Base-by-base conservation (phyloP, 1,284 basidiomycete species). In the Ceratobasidium sp. region DNA sequence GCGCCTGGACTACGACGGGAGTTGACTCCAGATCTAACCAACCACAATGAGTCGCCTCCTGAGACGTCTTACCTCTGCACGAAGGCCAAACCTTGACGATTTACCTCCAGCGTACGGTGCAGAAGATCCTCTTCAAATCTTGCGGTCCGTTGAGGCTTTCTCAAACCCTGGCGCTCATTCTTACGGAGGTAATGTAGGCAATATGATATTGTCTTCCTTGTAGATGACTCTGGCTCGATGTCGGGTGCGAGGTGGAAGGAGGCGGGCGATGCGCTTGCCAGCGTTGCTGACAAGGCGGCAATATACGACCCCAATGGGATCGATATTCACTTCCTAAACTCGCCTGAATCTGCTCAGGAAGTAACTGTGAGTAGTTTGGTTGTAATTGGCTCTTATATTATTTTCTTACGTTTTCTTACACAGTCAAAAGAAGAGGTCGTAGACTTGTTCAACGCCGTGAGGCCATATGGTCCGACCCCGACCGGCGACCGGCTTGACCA, bases 171-270 rank as follows among this genome's bases (percentile, higher is more conserved):
- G 40, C 65, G 46, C 46, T n/a, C 42, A 4, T 50, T 20, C 65
- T 67, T 28, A 67, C 28, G 26, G 0, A 38, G 57, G 33, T 33
- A 26, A 38, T 28, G 50, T n/a, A 75, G 73, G 48, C 46, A 40
- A 13, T 91, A 89, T 78, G 85, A 91, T 59, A 91, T 89, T 0
- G 86, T 90, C 6, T 84, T 91, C 54, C 80, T 90, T 40, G 84
- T 91, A 59, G 90, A 91, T 81, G 91, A 91, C 81, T 91, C 90
- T 0, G 83, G 81, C 6, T 91, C 90, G 12, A 92, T 91, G 90
- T 71, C 79, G 15, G 86, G 85, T 3, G 68, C 78, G 1, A 83
- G 84, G 26, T 91, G 90, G 90, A 76, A 78, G 9, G 87, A 89
- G 87, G 87, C 88, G 13, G 81, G 84, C 46, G 81, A 84, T 33